Base-by-base conservation (phyloP, 2,329 filamentous ascomycete species). In the Ophiostoma pallidulum region DNA sequence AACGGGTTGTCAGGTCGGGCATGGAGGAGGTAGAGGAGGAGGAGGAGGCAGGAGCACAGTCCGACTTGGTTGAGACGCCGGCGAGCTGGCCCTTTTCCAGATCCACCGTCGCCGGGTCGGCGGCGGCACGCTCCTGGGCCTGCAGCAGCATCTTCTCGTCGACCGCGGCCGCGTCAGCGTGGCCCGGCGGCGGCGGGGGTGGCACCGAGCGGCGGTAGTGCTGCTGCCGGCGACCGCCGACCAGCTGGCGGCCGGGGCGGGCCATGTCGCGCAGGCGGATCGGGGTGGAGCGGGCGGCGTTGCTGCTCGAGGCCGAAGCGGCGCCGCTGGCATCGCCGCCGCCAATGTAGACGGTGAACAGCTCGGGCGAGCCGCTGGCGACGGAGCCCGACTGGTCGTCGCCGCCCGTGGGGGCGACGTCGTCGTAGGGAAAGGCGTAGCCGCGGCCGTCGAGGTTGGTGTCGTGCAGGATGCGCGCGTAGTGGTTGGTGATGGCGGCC, bases 391-490 rank as follows among this genome's bases (percentile, higher is more conserved):
- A 77, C 63, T 82, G 78, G 59, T 84, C 78, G 4, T 61, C 58
- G 2, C 72, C 74, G 36, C 66, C 65, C n/a, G 63, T 64, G 4
- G 77, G 68, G 19, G 69, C 70, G 9, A 86, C 82, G 62, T 86
- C 82, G 58, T 86, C 82, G 58, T 85, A 86, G 0, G 82, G 79
- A 56, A 85, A 85, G 1, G 80, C 79, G 64, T 86, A 86, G 8
- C 82, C 82, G 41, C 71, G 69, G 8, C 74, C 68, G 58, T 80
- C 77, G 31, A 77, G 58, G 56, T 75, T 79, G 32, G 70, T 68
- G 51, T 68, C 72, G 62, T 86, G 82, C 51, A 80, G 74, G 53
- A 85, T 73, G 48, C 80, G 70, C 41, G 78, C 67, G 60, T 82
- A 86, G 61, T 86, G 80, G 62, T 86, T 85, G 36, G 80, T 83